Conservation (phyloP, 1,284 basidiomycete species). For the Apiotrichum montevideense region DNA sequence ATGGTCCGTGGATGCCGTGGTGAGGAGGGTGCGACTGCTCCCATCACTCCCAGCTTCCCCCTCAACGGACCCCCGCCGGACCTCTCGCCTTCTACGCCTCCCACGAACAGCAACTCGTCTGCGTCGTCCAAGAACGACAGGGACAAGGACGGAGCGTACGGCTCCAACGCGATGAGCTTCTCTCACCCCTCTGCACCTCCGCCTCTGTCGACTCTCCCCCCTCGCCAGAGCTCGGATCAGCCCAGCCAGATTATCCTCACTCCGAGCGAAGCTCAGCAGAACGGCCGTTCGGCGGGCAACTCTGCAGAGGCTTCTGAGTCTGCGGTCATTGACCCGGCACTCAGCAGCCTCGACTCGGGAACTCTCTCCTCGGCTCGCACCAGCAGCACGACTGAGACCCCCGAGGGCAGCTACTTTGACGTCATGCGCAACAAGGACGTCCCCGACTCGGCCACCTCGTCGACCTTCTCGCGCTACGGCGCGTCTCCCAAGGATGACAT, state of each 20-base stretch:
- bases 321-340: slow-evolving; percentile 17
- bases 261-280: slow-evolving; percentile 30
- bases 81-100: slow-evolving; percentile 34
- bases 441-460: slow-evolving; percentile 18
- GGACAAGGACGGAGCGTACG: slow-evolving; percentile 5
- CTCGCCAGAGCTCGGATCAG: slow-evolving; percentile 29
- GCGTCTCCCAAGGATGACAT: slow-evolving; percentile 20
- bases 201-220: slow-evolving; percentile 28
- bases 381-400: neutral
- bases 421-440: slow-evolving; percentile 9
- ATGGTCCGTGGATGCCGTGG: slow-evolving; percentile 48
- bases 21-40: slow-evolving; percentile 41
- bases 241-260: slow-evolving; percentile 37
- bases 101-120: slow-evolving; percentile 9
- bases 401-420: slow-evolving; percentile 16
- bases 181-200: slow-evolving; percentile 34
- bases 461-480: slow-evolving; percentile 27
- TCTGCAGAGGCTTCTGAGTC: slow-evolving; percentile 8
- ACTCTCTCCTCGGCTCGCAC: slow-evolving; percentile 2
- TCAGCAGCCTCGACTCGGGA: slow-evolving; percentile 6
- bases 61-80: slow-evolving; percentile 30
- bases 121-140: neutral
- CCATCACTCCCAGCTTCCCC: slow-evolving; percentile 36
- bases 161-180: slow-evolving; percentile 19
- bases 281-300: neutral